Percentiles rank a stretch among this genome's conserved stretches.
Conservation (phyloP, 1,284 basidiomycete species). For the Puccinia polysora region DNA sequence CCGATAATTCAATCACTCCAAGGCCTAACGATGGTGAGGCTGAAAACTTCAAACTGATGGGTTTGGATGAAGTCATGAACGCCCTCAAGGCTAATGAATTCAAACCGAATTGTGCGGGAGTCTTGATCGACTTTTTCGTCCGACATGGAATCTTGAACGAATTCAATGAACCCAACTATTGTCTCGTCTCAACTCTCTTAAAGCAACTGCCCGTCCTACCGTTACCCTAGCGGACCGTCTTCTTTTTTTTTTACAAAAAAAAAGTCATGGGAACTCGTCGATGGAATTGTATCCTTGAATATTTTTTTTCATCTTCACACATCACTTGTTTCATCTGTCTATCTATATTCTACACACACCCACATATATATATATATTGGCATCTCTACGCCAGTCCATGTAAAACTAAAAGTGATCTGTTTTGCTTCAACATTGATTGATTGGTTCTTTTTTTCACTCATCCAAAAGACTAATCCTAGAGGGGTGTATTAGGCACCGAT, state of each 20-base stretch:
- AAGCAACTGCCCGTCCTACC: slow-evolving; percentile 13
- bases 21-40: slow-evolving; percentile 85
- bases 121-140: slow-evolving; percentile 77
- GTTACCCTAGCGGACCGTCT: background rate
- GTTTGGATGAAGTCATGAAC: slow-evolving; percentile 6
- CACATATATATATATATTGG: too few relatives aligned
- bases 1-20: slow-evolving; percentile 58
- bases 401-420: too few relatives aligned
- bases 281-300: too few relatives aligned
- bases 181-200: background rate
- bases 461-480: too few relatives aligned
- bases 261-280: too few relatives aligned
- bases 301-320: too few relatives aligned
- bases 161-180: slow-evolving; percentile 6
- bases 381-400: too few relatives aligned
- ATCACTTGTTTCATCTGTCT: too few relatives aligned
- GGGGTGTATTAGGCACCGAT: too few relatives aligned
- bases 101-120: slow-evolving; percentile 78
- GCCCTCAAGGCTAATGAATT: slow-evolving; percentile 60
- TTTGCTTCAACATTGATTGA: too few relatives aligned
- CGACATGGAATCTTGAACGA: slow-evolving; percentile 21
- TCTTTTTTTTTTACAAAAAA: background rate
- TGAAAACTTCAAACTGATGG: slow-evolving; percentile 67
- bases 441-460: too few relatives aligned
- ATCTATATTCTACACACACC: too few relatives aligned